Evolutionary conservation across 148 eudicot genomes (phyloP), one percentile per base, ranked within the genome.

Genomic region (Pharnaceum exiguum): DNA sequence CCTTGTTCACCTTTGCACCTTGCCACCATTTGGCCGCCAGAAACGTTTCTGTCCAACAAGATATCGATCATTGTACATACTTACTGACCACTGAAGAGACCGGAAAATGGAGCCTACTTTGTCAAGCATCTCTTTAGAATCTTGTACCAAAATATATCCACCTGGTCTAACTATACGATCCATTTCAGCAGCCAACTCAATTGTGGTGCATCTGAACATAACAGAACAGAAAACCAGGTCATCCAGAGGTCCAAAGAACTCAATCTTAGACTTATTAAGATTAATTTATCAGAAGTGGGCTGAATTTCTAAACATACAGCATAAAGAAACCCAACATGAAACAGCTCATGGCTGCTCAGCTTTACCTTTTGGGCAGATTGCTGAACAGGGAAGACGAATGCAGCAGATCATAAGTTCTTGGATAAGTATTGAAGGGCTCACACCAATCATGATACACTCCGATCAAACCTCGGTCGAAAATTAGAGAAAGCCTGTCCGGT

Each of bases 401-500:
- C 47, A 93, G 77, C 44, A 89, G 83, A 83, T 93, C 99, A 37
- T 79, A 93, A 17, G 81, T 69, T 61, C 99, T 79, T 17, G 99
- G 99, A 68, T 93, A 93, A 43, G 96, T 93, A 63, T 75, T 93
- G 45, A 93, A 77, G n/a, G 96, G 80, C 73, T 93, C 99, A 15
- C 99, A 93, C 96, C 96, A 89, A 57, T 93, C 95, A 53, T 93
- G 99, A 67, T 93, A 93, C 6, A 83, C 63, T 27, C 99, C 99
- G 12, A 93, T 86, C 57, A 93, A 67, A 56, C 99, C 99, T 67
- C 99, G 81, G 49, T 85, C 99, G 27, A 77, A 93, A 27, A 93
- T 93, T 38, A 83, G 64, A 36, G 84, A 54, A 55, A 93, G 80
- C 15, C 95, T 89, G 62, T 93, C 95, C 4, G 85, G 79, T 19